Evolutionary conservation across 202 grass and related monocot genomes (phyloP).

Genomic region (Setaria italica): DNA sequence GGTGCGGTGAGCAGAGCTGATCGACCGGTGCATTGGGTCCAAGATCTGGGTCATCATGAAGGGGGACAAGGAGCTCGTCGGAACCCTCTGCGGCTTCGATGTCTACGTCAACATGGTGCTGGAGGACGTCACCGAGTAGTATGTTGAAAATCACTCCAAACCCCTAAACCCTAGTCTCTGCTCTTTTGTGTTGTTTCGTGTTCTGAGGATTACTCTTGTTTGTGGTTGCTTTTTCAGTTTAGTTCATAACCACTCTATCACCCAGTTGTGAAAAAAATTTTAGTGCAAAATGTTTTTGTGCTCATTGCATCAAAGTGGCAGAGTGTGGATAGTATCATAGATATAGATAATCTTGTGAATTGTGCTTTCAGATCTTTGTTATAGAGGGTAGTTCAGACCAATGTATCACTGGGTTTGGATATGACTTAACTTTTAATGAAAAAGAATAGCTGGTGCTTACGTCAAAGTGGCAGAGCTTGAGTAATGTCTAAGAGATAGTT

Average conservation of each 20-base stretch:
- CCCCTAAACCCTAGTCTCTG: conserved; percentile 52
- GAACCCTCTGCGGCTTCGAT: conserved; percentile 90
- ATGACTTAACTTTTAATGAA: background rate
- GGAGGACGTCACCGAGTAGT: conserved; percentile 99
- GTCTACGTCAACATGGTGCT: conserved; percentile 99
- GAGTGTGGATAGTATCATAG: background rate
- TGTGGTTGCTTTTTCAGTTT: background rate
- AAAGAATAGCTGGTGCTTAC: background rate
- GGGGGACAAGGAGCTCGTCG: conserved; percentile 98
- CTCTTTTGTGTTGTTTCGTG: background rate
- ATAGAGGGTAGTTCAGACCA: background rate
- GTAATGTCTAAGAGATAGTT: background rate
- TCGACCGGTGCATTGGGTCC: conserved; percentile 95
- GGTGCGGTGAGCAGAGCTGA: conserved; percentile 66
- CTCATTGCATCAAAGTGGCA: background rate
- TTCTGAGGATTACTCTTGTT: background rate
- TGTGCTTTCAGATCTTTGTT: background rate
- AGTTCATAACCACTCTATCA: background rate
- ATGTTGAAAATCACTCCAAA: conserved; percentile 45
- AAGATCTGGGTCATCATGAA: conserved; percentile 99
- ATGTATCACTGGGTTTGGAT: background rate
- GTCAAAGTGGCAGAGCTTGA: conserved; percentile 13
- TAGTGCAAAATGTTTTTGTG: background rate
- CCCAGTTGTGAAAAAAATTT: background rate
- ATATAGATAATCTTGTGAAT: background rate